phyloP scores from a whole-genome alignment of 768 basidiomycete genomes.

The Xerocomellus amylosporus region DNA sequence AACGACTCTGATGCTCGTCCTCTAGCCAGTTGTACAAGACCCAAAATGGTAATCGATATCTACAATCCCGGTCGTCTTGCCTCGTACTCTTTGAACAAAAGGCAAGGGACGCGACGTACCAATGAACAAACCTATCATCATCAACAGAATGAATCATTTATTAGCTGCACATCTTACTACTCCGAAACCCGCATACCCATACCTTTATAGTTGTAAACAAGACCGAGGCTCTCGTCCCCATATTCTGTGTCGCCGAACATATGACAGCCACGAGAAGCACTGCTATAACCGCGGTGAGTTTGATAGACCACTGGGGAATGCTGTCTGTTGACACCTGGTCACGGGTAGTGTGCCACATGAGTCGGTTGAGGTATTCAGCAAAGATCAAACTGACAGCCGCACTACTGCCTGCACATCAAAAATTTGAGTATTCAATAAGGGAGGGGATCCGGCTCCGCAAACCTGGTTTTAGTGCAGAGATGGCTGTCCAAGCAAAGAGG shows the following conservation, averaged over 20 bases:
- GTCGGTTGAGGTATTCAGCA: constrained; percentile 87
- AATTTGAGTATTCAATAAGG: neutral
- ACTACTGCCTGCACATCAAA: constrained; percentile 49
- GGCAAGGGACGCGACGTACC: constrained; percentile 40
- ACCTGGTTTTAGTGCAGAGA: constrained; percentile 85
- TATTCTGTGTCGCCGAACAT: constrained; percentile 71
- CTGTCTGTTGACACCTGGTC: constrained; percentile 70
- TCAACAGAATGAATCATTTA: neutral
- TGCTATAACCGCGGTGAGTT: constrained; percentile 75
- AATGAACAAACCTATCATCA: constrained; percentile 55
- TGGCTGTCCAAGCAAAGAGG: constrained; percentile 93
- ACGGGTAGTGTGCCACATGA: constrained; percentile 76
- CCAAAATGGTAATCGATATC: constrained; percentile 74
- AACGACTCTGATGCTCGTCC: constrained; percentile 72
- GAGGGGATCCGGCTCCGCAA: constrained; percentile 8
- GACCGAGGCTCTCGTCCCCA: constrained; percentile 80
- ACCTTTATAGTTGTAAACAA: constrained; percentile 90
- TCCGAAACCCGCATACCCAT: constrained; percentile 39
- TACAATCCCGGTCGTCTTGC: constrained; percentile 24
- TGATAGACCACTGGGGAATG: constrained; percentile 90
- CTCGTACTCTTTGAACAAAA: neutral
- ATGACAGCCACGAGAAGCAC: constrained; percentile 71
- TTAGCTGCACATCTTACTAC: constrained; percentile 1
- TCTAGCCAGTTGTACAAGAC: constrained; percentile 70
- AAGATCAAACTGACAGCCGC: constrained; percentile 90